Evolutionary conservation across 805 yeast genomes (phyloP), one percentile per base, ranked within the genome.

Genomic region (Barnettozyma wickerhamii): DNA sequence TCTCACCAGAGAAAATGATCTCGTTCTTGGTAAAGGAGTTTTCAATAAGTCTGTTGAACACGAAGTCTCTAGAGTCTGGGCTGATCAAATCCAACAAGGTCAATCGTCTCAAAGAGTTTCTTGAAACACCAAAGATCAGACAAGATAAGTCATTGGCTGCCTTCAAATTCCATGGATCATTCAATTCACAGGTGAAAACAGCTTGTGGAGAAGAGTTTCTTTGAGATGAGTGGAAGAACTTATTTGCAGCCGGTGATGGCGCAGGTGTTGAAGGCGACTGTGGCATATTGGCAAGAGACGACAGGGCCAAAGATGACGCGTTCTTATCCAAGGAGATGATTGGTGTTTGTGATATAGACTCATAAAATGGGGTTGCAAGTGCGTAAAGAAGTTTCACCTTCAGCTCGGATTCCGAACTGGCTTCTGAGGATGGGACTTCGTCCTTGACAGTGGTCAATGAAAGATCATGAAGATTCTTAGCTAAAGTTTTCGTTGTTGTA

Each of bases 61-160:
- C 90, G 51, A 84, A 79, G 50, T 74, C 74, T 52, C 89, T 70
- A 34, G 86, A 81, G 53, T 86, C 85, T 0, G 86, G 81, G 10
- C 89, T 86, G 27, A 84, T 78, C 49, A 88, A 70, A 60, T 85
- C 95, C 66, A 87, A 68, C 27, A 90, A 67, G 0, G 87, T 77
- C 37, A 82, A 60, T 14, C 81, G 70, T 28, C 74, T 72, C 27
- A 88, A 66, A 21, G 80, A 79, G 28, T 68, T 70, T 53, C 79
- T 77, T 34, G 87, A 78, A 4, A 85, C 77, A 14, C 96, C 96
- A 63, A 90, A 85, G 66, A 86, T 79, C 44, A 88, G 68, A 55
- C 95, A 85, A 0, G 96, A 95, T 49, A 89, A 68, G 62, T 90
- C 97, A 58, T 91, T 90, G 13, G 95, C 88, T 6, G 95, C 90